Base-by-base conservation (phyloP, 306 rosid species). In the Lagenaria siceraria region DNA sequence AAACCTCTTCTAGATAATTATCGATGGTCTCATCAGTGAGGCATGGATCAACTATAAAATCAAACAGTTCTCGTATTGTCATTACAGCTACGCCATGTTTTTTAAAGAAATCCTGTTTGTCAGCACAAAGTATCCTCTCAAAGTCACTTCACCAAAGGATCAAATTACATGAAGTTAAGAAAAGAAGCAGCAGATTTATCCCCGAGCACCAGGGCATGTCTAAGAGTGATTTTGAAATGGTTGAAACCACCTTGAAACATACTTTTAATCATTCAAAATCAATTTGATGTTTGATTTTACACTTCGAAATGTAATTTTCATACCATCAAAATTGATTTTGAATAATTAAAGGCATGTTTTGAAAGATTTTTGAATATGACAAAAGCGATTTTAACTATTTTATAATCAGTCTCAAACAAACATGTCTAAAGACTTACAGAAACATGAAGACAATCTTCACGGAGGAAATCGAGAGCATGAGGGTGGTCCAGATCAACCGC, bases 1-100 rank as follows among this genome's bases (percentile, higher is more conserved):
- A 74, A 80, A 94, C 97, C 96, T 86, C 85, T 84, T 90, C 98
- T 77, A 94, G 89, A 81, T 94, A 90, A 85, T 79, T 78, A 74
- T 89, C 98, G 58, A 94, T 88, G 6, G 86, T 86, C 48, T 88
- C 93, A 64, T 94, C 97, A 46, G 92, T 85, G 80, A 93, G 90
- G 15, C 87, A 78, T 66, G 97, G 85, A 87, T 91, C 97, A 48
- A 91, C 94, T 82, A 94, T 89, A 81, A 94, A 94, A 87, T 91
- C 91, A 84, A 94, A 94, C 29, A 94, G 88, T 79, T 94, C 95
- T 43, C 88, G 83, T 62, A 87, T 89, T 13, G 89, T 86, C 97
- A 94, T 90, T 75, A 94, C 96, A 64, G 97, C 98, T n/a, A 94
- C 95, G 59, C 98, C 97, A 79, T 88, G 89, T 68, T 87, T 91